Percentiles rank a stretch among this genome's conserved stretches.
Conservation (phyloP, 441 rosid genomes). For the Croton setiger region DNA sequence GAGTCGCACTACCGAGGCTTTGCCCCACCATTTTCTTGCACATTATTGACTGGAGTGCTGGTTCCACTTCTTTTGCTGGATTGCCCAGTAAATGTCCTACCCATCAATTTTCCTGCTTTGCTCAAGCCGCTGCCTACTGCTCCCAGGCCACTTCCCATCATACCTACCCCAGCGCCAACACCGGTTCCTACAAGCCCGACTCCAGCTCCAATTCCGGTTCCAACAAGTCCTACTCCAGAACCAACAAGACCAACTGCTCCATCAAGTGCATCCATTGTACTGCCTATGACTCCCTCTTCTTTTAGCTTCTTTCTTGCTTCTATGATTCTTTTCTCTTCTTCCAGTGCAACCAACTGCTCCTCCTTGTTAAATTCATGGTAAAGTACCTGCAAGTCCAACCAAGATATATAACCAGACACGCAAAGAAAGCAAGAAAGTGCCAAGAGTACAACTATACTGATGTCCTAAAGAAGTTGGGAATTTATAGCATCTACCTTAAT, state of each 20-base stretch:
- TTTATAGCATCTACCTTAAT: conserved; percentile 46
- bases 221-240: conserved; percentile 51
- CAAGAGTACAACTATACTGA: neutral
- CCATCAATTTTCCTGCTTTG: conserved; percentile 92
- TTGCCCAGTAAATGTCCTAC: conserved; percentile 85
- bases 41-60: conserved; percentile 54
- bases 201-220: conserved; percentile 56
- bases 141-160: conserved; percentile 75
- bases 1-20: conserved; percentile 30
- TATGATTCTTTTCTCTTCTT: conserved; percentile 74
- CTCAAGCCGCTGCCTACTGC: conserved; percentile 70
- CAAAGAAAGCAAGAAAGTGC: too few relatives aligned
- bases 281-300: conserved; percentile 88
- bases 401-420: conserved; percentile 3
- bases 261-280: conserved; percentile 80
- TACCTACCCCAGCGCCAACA: conserved; percentile 62
- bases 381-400: conserved; percentile 41
- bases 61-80: conserved; percentile 63
- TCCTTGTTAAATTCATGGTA: conserved; percentile 80
- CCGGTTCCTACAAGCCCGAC: conserved; percentile 64
- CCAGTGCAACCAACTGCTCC: conserved; percentile 77
- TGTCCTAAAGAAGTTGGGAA: neutral
- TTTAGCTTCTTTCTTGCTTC: conserved; percentile 89
- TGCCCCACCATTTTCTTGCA: conserved; percentile 59
- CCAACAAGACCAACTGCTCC: conserved; percentile 67